These are phyloP conservation scores for Ilyonectria mors-panacis DNA, from an alignment of 2,329 filamentous ascomycete genomes.

Conservation along the genomic window DNA sequence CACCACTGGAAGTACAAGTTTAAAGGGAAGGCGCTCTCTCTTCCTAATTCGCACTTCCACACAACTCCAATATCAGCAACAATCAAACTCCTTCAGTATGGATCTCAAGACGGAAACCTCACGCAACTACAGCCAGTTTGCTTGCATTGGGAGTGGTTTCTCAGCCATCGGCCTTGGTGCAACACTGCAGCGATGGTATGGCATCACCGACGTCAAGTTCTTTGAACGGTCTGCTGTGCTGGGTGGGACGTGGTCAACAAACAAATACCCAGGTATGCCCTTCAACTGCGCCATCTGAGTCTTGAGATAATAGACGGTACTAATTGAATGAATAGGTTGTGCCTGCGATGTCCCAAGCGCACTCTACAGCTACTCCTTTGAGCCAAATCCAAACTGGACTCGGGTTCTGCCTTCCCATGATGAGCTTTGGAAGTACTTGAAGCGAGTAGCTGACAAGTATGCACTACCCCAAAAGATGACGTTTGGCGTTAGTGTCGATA, in stretches of 20 bases:
- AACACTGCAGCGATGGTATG: constrained; percentile 69
- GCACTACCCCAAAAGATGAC: constrained; percentile 56
- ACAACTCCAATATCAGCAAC: too few relatives aligned
- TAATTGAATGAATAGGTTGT: constrained; percentile 42
- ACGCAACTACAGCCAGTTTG: constrained; percentile 52
- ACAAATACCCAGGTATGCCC: constrained; percentile 68
- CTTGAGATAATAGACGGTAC: background rate
- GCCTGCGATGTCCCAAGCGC: constrained; percentile 73
- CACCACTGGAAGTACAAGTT: too few relatives aligned
- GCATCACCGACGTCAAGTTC: constrained; percentile 71
- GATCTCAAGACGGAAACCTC: too few relatives aligned
- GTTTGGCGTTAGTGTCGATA: constrained; percentile 55
- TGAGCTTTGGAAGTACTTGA: constrained; percentile 72
- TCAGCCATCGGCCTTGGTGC: constrained; percentile 75
- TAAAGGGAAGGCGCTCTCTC: too few relatives aligned
- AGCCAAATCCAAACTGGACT: constrained; percentile 73
- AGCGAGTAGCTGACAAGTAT: constrained; percentile 64
- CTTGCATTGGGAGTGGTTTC: constrained; percentile 71
- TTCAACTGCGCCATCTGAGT: background rate
- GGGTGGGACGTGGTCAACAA: constrained; percentile 76
- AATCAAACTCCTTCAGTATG: constrained; percentile 37
- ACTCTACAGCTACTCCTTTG: constrained; percentile 74
- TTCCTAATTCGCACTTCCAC: background rate
- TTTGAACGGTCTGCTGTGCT: constrained; percentile 72
- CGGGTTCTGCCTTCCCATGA: constrained; percentile 68